phyloP scores from a whole-genome alignment of 2,329 filamentous ascomycete genomes.

The Lomentospora prolificans region DNA sequence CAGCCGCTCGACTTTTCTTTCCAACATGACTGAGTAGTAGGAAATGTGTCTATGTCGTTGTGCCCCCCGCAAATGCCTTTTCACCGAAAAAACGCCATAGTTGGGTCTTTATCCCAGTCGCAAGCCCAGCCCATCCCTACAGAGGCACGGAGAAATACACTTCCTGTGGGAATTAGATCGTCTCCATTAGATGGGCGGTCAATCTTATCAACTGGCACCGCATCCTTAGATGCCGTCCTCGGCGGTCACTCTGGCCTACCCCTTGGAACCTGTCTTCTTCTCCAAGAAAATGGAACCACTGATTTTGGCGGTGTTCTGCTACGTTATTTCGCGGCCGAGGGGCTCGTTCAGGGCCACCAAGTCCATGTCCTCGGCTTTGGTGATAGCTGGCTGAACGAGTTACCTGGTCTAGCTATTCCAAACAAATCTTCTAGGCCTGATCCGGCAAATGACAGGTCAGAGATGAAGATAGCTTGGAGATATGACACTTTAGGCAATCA shows the following conservation, averaged over 20 bases:
- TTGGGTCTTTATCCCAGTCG: neutral
- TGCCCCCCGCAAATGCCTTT: conserved; percentile 5
- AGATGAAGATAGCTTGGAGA: conserved; percentile 99
- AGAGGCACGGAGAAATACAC: conserved; percentile 14
- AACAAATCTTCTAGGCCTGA: neutral
- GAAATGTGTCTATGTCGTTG: neutral
- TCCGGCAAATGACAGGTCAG: conserved; percentile 39
- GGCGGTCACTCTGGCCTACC: conserved; percentile 80
- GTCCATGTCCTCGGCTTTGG: conserved; percentile 77
- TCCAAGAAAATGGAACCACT: conserved; percentile 86
- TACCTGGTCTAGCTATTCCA: conserved; percentile 56
- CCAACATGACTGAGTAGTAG: neutral
- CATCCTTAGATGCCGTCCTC: conserved; percentile 73
- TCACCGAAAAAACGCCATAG: conserved; percentile 3
- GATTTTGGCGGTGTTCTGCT: conserved; percentile 82
- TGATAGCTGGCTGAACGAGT: conserved; percentile 70
- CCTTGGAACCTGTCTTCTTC: conserved; percentile 67
- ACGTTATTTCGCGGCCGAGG: conserved; percentile 86
- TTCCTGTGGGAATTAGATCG: conserved; percentile 53
- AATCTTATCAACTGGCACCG: conserved; percentile 85
- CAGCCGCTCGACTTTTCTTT: too few species aligned
- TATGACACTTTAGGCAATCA: conserved; percentile 72
- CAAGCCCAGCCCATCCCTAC: neutral
- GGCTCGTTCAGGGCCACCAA: conserved; percentile 79
- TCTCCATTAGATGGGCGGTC: conserved; percentile 81